Conservation (phyloP, 2,329 filamentous ascomycete genomes). For the Botrytis pseudocinerea region DNA sequence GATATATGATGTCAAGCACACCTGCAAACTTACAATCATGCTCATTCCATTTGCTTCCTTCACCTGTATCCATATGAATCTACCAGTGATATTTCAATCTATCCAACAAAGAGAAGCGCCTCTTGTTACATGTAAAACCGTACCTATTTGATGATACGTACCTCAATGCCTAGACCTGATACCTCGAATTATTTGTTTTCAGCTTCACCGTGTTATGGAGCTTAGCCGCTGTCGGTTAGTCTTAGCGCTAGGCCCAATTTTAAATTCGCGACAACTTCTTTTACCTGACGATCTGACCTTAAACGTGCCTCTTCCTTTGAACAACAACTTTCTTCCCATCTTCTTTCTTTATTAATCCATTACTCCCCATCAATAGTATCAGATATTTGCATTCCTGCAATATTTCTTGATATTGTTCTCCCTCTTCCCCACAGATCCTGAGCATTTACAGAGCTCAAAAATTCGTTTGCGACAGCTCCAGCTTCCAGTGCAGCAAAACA, state of each 20-base stretch:
- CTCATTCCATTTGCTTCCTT: no score
- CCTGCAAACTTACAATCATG: not conserved
- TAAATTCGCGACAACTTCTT: constrained; percentile 23
- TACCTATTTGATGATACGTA: not conserved
- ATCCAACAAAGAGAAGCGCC: not conserved
- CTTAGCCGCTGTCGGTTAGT: constrained; percentile 23
- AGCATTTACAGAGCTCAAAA: constrained; percentile 20
- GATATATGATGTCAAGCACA: not conserved
- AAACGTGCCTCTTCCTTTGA: constrained; percentile 21
- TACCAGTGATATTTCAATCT: not conserved
- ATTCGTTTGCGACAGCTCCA: constrained; percentile 23
- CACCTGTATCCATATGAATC: not conserved
- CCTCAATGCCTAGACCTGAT: no score
- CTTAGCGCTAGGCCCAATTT: constrained; percentile 20
- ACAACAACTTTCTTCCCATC: constrained; percentile 13
- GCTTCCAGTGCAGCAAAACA: constrained; percentile 1
- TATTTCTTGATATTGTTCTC: not conserved
- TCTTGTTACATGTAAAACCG: not conserved
- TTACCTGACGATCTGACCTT: constrained; percentile 18
- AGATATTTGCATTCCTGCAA: constrained; percentile 9
- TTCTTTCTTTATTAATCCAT: constrained; percentile 6
- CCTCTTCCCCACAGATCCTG: constrained; percentile 19
- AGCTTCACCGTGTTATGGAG: constrained; percentile 5
- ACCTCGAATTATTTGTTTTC: not conserved
- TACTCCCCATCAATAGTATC: not conserved